Percentiles rank a stretch among this genome's conserved stretches.
Conservation (phyloP, 2,329 filamentous ascomycete genomes). For the Alternaria ethzedia region DNA sequence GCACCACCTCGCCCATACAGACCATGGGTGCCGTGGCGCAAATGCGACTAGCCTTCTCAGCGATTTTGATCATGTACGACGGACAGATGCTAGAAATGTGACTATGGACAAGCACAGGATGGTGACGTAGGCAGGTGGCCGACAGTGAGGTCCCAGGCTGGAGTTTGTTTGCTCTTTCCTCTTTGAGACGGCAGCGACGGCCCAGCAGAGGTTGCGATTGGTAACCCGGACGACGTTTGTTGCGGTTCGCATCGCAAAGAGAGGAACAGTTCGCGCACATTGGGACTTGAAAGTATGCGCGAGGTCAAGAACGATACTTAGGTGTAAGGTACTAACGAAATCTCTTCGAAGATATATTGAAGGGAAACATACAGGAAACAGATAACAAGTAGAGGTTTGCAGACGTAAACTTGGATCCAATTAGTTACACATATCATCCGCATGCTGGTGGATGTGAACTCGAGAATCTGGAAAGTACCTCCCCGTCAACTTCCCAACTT, state of each 20-base stretch:
- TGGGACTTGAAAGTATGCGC: background rate
- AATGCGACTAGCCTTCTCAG: slow-evolving; percentile 19
- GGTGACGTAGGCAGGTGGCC: background rate
- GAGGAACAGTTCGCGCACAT: background rate
- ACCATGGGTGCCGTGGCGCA: slow-evolving; percentile 16
- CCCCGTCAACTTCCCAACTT: background rate
- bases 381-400: background rate
- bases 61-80: background rate
- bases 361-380: background rate
- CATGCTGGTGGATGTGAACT: background rate
- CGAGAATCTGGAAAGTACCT: background rate
- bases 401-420: background rate
- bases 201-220: background rate
- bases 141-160: background rate
- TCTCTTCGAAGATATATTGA: background rate
- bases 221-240: background rate
- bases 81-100: background rate
- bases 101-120: background rate
- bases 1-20: slow-evolving; percentile 19
- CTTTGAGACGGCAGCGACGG: background rate
- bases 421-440: background rate
- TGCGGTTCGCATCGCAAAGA: background rate
- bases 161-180: background rate
- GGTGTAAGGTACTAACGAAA: background rate
- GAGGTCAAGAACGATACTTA: background rate